A percentile compares a stretch with the other conserved stretches of the same genome.
phyloP scores from a whole-genome alignment of 2,329 filamentous ascomycete genomes.

The Cladosporium sp. region DNA sequence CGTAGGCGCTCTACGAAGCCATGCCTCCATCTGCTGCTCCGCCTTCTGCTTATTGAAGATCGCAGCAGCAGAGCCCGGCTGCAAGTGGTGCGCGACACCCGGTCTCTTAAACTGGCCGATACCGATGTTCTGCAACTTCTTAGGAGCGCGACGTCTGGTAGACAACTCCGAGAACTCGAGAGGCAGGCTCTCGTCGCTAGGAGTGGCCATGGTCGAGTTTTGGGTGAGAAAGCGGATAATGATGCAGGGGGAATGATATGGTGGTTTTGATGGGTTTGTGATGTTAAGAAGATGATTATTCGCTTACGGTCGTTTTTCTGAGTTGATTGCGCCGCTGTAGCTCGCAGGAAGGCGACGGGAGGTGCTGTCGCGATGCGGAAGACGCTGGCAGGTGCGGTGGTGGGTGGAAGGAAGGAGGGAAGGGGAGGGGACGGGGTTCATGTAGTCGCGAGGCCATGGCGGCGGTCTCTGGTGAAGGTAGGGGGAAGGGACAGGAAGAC shows the following conservation, averaged over 20 bases:
- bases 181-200: background rate
- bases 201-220: background rate
- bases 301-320: background rate
- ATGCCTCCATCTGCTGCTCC: background rate
- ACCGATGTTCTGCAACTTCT: background rate
- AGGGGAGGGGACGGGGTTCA: background rate
- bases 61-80: background rate
- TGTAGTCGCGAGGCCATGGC: constrained; percentile 5
- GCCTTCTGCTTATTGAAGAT: background rate
- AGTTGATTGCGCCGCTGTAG: background rate
- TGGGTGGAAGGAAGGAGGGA: background rate
- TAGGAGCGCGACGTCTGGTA: background rate
- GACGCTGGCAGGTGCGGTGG: constrained; percentile 1
- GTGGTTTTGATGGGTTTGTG: background rate
- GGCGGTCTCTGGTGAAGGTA: background rate
- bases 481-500: background rate
- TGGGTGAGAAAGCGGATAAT: background rate
- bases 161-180: background rate
- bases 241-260: background rate
- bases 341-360: background rate
- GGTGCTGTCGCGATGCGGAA: background rate
- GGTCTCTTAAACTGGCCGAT: background rate
- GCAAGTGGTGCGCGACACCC: background rate
- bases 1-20: background rate
- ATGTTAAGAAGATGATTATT: background rate